Base-by-base conservation (phyloP, 805 yeast genomes). In the Lipomyces orientalis region DNA sequence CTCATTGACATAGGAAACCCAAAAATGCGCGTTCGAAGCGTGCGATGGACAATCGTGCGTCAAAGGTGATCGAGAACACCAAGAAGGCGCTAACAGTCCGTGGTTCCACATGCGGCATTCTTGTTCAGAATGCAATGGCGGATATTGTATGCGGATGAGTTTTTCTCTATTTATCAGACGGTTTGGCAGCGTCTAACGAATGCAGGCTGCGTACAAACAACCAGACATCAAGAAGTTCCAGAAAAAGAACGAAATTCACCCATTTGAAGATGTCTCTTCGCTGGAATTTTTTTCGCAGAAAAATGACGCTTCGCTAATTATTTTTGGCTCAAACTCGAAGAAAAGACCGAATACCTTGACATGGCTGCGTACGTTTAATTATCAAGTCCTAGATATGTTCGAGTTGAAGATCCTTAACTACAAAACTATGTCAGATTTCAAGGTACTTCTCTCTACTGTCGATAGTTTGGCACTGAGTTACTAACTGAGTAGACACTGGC, bases 1-100 rank as follows among this genome's bases (percentile, higher is more conserved):
- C 25, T 43, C 16, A 43, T 43, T 43, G 49, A 43, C 19, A n/a
- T 80, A 85, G 84, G 78, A 84, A 92, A 73, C 98, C 99, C 49
- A 93, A 93, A 81, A 95, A 89, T 76, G 97, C 97, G 64, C 92
- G 98, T 76, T 87, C 97, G 64, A 95, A 95, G 82, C 88, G 99
- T 80, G 98, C 97, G 6, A 78, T 93, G 71, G 97, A 93, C 70
- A 90, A 90, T 75, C 89, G 87, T 74, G 97, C 93, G 75, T 87
- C 98, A 62, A 94, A 93, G 80, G 79, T 92, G 58, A 90, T 90
- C 8, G 99, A 95, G 79, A 93, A 95, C 79, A 87, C 89, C 70
- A 95, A 95, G 80, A 85, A 87, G 64, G 98, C 97, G 0, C 84
- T 95, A 65, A 95, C 95, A 75, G 88, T 95, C 56, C 97, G 97